Base-by-base conservation (phyloP, 495 filamentous ascomycete genomes). In the Talaromyces ruber region DNA sequence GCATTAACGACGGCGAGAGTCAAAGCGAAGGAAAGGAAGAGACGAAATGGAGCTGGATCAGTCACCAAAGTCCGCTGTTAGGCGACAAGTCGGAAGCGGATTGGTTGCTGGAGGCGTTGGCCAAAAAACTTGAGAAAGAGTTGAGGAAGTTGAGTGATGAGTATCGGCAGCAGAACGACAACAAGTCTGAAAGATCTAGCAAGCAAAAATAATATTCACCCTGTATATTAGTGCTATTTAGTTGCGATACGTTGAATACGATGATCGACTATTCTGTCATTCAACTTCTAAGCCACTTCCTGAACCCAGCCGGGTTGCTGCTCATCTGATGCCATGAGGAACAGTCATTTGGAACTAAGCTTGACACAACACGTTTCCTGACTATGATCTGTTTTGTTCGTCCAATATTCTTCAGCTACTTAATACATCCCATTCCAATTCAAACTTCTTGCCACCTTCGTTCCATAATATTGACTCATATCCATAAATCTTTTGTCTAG, bases 1-100 rank as follows among this genome's bases (percentile, higher is more conserved):
- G 69, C 51, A 59, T 53, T 52, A 64, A 69, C 29, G 29, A 57
- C 9, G 39, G 50, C 39, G 14, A 51, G 64, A 24, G 63, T 63
- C 51, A 59, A 67, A 60, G 71, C 22, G 62, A 67, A 11, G 63
- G 66, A 67, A 61, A 71, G 18, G 62, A 67, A 12, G 64, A 67
- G 18, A 65, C 70, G 5, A 70, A 74, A 55, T 93, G 91, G 90
- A 89, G 86, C 50, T 96, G 92, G 92, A 75, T 95, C 7, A 86
- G 87, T 6, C 78, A 83, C 56, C 75, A 81, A 18, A 89, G 84
- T 64, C 91, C 91, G 9, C 71, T 95, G 52, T 85, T 95, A 79
- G 86, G 88, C 4, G 79, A 80, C 7, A 84, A 86, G 65, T 82
- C 77, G 58, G 92, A 96, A 70, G 78, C 90, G 8, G 85, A 92